A percentile compares a stretch with the other conserved stretches of the same genome.
These are phyloP conservation scores for Kwoniella sp. DNA, from an alignment of 768 basidiomycete species.

Conservation along the genomic window DNA sequence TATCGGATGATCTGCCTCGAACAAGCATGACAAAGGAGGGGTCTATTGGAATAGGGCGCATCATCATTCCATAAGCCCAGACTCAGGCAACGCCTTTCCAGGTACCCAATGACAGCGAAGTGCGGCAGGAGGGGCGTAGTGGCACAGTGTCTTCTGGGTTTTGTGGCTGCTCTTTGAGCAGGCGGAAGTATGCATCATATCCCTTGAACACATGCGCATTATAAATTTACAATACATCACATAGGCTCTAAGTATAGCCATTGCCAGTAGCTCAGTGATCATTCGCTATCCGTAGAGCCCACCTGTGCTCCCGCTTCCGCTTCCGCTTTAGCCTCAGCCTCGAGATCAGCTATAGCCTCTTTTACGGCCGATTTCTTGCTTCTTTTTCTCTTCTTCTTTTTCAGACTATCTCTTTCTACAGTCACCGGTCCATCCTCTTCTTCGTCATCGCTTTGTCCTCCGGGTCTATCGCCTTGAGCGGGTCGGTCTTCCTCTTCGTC, in stretches of 20 bases:
- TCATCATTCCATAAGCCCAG: no score
- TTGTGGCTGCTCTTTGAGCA: no score
- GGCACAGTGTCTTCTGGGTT: no score
- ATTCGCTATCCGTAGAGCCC: not conserved
- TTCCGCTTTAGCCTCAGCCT: slow-evolving; percentile 24
- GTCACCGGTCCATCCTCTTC: slow-evolving; percentile 5
- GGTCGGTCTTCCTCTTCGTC: slow-evolving; percentile 18
- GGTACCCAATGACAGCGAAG: no score
- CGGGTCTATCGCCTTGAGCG: slow-evolving; percentile 3
- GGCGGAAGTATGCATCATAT: not conserved
- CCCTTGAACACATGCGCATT: not conserved
- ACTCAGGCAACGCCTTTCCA: no score
- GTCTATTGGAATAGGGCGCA: no score
- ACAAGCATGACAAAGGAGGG: no score
- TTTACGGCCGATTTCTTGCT: slow-evolving; percentile 40
- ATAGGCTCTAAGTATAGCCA: not conserved
- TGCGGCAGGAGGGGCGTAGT: no score
- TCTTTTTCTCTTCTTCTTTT: slow-evolving; percentile 45
- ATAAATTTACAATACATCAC: not conserved
- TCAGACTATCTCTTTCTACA: not conserved
- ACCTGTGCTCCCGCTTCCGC: slow-evolving; percentile 8
- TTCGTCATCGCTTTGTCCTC: slow-evolving; percentile 14
- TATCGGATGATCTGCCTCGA: no score
- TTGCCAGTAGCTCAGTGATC: not conserved
- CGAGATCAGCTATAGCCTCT: slow-evolving; percentile 36